Evolutionary conservation across 2,329 filamentous ascomycete species (phyloP), one percentile per base, ranked within the genome.

Genomic region (Cryoendolithus antarcticus): DNA sequence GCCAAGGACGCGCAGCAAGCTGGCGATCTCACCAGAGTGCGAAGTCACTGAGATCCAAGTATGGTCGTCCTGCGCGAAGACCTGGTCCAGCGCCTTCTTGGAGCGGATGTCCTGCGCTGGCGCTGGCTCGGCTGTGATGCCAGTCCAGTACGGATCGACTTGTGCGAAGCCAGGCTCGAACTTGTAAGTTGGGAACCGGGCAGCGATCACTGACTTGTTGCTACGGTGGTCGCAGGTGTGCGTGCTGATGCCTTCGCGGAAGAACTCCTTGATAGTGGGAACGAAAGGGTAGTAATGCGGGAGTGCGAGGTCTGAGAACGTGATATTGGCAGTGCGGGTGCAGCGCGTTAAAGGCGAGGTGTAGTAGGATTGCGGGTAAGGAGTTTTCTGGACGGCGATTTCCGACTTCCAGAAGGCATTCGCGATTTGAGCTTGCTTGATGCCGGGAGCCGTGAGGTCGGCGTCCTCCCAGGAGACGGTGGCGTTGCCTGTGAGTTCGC

Each of bases 201-300:
- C 45, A 11, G 61, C 55, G 47, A 83, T 75, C 45, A 69, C 67
- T 0, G 68, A 66, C 51, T 66, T 71, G 51, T 60, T 72, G 21
- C 68, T 69, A 8, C 80, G 68, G 33, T 71, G 68, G 55, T 84
- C 76, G 54, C 80, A 84, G 0, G 78, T 81, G 51, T 82, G 79
- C 19, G 76, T 71, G 33, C 69, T 74, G 42, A 83, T 75, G 3
- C 73, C 71, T 57, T 84, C 80, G 19, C 79, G 69, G 46, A 83
- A 64, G 15, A 70, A 39, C 70, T 83, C 80, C 57, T 82, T 82
- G 42, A 83, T 61, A 0, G 62, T 64, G 0, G 77, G 79, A 1
- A 62, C 53, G 49, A 80, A 82, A 0, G 70, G 69, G 4, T 60
- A 60, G 6, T 64, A 56, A 8, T 56, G 52, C 1, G 76, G 75